Percentiles rank a stretch among this genome's conserved stretches.
phyloP scores from a whole-genome alignment of 2,329 filamentous ascomycete species.

The Aspergillus sergii region DNA sequence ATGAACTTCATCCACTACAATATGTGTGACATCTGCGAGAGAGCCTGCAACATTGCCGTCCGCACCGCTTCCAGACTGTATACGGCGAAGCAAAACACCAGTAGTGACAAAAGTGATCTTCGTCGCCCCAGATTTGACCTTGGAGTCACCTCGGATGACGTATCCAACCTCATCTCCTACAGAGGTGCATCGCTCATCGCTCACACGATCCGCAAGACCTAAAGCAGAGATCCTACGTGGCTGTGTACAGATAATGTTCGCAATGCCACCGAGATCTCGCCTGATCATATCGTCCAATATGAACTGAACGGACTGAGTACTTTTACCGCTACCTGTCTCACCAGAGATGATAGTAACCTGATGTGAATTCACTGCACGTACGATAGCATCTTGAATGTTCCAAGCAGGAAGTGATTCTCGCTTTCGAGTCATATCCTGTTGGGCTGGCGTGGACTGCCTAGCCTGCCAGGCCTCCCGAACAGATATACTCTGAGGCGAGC shows the following conservation, averaged over 20 bases:
- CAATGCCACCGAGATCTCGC: conserved; percentile 70
- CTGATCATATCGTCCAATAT: conserved; percentile 87
- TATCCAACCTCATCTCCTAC: conserved; percentile 92
- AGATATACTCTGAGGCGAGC: conserved; percentile 60
- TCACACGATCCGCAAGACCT: conserved; percentile 89
- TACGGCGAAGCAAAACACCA: conserved; percentile 82
- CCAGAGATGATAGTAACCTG: conserved; percentile 96
- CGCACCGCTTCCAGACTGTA: conserved; percentile 86
- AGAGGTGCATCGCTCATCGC: conserved; percentile 79
- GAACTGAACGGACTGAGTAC: conserved; percentile 95
- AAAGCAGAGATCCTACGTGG: conserved; percentile 92
- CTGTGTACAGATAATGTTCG: conserved; percentile 94
- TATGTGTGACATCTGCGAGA: conserved; percentile 86
- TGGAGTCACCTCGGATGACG: conserved; percentile 86
- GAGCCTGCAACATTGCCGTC: conserved; percentile 79
- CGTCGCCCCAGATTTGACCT: conserved; percentile 68
- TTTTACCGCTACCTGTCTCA: conserved; percentile 96
- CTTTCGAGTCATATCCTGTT: conserved; percentile 74
- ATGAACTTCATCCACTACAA: conserved; percentile 96
- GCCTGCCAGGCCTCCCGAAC: conserved; percentile 66
- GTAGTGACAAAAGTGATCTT: conserved; percentile 96
- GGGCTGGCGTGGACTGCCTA: conserved; percentile 65
- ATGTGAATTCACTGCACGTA: conserved; percentile 72
- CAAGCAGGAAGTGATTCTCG: conserved; percentile 82
- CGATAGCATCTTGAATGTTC: conserved; percentile 75